A percentile compares a stretch with the other conserved stretches of the same genome.
phyloP scores from a whole-genome alignment of 1,139 yeast species.

The Candida sanyaensis region DNA sequence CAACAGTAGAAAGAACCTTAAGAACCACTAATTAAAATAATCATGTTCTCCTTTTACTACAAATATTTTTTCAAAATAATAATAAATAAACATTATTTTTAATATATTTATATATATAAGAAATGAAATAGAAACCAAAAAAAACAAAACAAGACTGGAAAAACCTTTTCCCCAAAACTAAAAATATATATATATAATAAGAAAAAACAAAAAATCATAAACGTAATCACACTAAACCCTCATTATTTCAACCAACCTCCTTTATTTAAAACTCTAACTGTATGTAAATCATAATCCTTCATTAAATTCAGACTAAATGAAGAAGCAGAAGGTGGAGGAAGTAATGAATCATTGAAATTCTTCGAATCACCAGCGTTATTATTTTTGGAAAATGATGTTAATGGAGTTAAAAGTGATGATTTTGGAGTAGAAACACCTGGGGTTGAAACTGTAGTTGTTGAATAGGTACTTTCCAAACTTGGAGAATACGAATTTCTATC shows the following conservation, averaged over 20 bases:
- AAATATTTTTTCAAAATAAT: too few species aligned
- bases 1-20: not conserved
- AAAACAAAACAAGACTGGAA: too few species aligned
- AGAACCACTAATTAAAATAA: too few species aligned
- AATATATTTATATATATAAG: too few species aligned
- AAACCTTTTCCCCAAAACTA: too few species aligned
- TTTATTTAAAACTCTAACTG: slow-evolving; percentile 10
- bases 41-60: too few species aligned
- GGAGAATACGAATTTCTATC: not conserved
- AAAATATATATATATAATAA: not conserved
- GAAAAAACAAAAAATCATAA: not conserved
- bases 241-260: slow-evolving; percentile 9
- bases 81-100: too few species aligned
- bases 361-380: not conserved
- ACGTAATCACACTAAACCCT: not conserved
- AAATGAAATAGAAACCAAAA: too few species aligned
- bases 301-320: not conserved
- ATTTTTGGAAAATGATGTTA: not conserved
- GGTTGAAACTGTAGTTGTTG: not conserved
- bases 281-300: slow-evolving; percentile 8
- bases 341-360: slow-evolving; percentile 1
- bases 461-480: not conserved
- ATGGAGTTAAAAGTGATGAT: not conserved
- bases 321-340: slow-evolving; percentile 1
- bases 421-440: not conserved